Base-by-base conservation (phyloP, 1,139 yeast genomes). In the Sugiyamaella castrensis region DNA sequence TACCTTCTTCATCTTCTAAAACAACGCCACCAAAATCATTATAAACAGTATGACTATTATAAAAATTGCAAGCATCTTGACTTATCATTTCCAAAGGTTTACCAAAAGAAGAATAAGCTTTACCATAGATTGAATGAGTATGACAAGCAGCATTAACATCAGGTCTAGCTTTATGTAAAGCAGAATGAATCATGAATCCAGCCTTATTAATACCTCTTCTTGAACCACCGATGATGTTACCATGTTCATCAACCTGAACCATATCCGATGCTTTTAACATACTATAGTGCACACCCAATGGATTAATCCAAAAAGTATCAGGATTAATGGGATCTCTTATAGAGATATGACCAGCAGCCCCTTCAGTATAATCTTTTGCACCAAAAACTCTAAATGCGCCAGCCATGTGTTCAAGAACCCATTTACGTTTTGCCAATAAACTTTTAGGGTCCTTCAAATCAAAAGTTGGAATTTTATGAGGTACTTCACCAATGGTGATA, bases 121-220 rank as follows among this genome's bases (percentile, higher is more conserved):
- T 84, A 46, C 95, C 95, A 62, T 80, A 77, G 31, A 76, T 70
- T 2, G 91, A 82, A 60, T 86, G 95, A 8, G 89, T 77, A 65
- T 86, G 95, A 62, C 92, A 84, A 2, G 94, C 94, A 19, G 94
- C 92, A 58, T 80, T 72, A 15, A 86, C 83, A 57, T 86, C 91
- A 1, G 91, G 92, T 53, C 94, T 75, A 7, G 87, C 85, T 62
- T 75, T 76, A 69, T 86, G 95, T 33, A 86, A 65, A 13, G 87
- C 89, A 1, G 86, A 79, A 61, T 86, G 95, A 66, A 86, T 86
- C 53, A 81, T 79, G 70, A 85, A 86, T 0, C 95, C 95, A 1
- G 95, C 94, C 28, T 85, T 80, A 62, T 86, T 86, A 52, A 86
- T 79, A 1, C 91, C 82, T 16, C 70, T 73, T 57, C 76, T 78